phyloP scores from a whole-genome alignment of 1,284 basidiomycete genomes.

The Sphaerobolus stellatus region DNA sequence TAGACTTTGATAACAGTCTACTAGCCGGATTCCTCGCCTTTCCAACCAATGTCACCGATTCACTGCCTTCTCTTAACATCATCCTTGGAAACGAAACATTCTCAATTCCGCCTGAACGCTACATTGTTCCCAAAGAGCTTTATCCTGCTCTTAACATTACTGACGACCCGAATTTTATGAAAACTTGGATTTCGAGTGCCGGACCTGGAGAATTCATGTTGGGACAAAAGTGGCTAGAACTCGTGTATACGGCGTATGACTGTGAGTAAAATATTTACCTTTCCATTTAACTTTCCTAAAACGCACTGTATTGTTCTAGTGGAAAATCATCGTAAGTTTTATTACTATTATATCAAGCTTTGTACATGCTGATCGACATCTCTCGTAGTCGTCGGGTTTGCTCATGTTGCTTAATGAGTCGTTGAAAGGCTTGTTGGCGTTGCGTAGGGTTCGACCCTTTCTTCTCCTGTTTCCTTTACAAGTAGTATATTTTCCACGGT shows the following conservation, averaged over 20 bases:
- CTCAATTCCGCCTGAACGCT: slow-evolving; percentile 6
- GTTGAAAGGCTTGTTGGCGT: too few species aligned
- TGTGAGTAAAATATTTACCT: not conserved
- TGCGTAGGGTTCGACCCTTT: too few species aligned
- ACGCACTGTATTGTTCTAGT: not conserved
- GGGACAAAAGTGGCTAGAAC: slow-evolving; percentile 11
- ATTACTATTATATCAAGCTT: not conserved
- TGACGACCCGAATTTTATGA: not conserved
- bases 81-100: not conserved
- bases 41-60: slow-evolving; percentile 1
- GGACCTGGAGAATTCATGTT: slow-evolving; percentile 1
- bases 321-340: slow-evolving; percentile 10
- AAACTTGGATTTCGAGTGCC: slow-evolving; percentile 5
- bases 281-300: not conserved
- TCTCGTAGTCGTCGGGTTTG: slow-evolving; percentile 4
- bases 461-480: too few species aligned
- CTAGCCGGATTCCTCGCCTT: slow-evolving; percentile 1
- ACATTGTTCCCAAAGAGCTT: slow-evolving; percentile 4
- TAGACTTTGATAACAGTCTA: not conserved
- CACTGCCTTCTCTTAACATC: not conserved
- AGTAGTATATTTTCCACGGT: too few species aligned
- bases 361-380: not conserved
- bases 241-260: slow-evolving; percentile 8
- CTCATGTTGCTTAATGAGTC: slow-evolving; percentile 8
- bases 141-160: slow-evolving; percentile 10